Evolutionary conservation across 2,329 filamentous ascomycete genomes (phyloP).

Genomic region (Claviceps africana): DNA sequence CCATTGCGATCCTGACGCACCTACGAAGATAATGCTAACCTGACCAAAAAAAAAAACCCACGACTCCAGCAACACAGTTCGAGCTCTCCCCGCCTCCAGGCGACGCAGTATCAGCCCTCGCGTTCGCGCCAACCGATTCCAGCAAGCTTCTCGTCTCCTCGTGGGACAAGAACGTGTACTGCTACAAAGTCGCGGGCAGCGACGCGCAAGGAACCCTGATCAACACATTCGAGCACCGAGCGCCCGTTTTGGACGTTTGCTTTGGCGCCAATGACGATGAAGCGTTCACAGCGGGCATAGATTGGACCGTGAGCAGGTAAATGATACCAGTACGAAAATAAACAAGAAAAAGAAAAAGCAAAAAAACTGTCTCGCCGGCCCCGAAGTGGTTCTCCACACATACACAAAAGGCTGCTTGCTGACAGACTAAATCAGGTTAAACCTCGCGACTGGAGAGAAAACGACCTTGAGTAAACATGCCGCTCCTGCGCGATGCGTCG

Average conservation of each 20-base stretch:
- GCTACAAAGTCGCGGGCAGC: slow-evolving; percentile 61
- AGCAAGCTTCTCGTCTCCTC: slow-evolving; percentile 76
- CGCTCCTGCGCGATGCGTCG: slow-evolving; percentile 67
- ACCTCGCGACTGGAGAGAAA: slow-evolving; percentile 58
- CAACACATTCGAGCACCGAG: slow-evolving; percentile 63
- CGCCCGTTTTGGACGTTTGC: slow-evolving; percentile 81
- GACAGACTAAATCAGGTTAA: slow-evolving; percentile 31
- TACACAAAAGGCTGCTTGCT: background rate
- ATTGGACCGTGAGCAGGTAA: slow-evolving; percentile 70
- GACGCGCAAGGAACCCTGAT: slow-evolving; percentile 43
- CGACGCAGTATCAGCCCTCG: slow-evolving; percentile 76
- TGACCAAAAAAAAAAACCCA: background rate
- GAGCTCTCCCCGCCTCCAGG: slow-evolving; percentile 68
- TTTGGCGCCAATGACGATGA: slow-evolving; percentile 74
- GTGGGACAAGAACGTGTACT: slow-evolving; percentile 85
- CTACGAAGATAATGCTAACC: background rate
- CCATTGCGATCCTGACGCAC: background rate
- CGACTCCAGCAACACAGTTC: slow-evolving; percentile 53
- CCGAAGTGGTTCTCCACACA: too few species aligned
- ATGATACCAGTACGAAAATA: background rate
- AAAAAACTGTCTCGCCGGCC: background rate
- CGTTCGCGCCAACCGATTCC: slow-evolving; percentile 67
- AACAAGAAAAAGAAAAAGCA: background rate
- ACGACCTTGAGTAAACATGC: slow-evolving; percentile 65
- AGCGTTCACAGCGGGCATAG: slow-evolving; percentile 75